A percentile compares a stretch with the other conserved stretches of the same genome.
These are phyloP conservation scores for Dactylellina haptotyla DNA, from an alignment of 2,329 filamentous ascomycete genomes.

Conservation along the genomic window DNA sequence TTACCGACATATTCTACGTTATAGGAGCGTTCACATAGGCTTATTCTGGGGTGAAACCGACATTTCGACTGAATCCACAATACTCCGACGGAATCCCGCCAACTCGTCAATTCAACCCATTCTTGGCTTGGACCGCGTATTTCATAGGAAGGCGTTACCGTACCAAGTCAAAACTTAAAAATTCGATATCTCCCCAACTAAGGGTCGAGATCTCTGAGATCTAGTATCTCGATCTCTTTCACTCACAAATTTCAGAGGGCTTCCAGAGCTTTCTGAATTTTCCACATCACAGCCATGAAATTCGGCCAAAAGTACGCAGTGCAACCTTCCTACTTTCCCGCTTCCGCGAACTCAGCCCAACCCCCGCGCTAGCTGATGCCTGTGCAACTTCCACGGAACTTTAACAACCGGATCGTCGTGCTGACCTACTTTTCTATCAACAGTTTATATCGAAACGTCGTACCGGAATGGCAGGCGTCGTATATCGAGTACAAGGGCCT, in stretches of 20 bases:
- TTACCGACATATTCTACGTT: neutral
- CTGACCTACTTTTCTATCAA: slow-evolving; percentile 14
- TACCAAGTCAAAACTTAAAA: slow-evolving; percentile 5
- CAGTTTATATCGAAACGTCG: slow-evolving; percentile 80
- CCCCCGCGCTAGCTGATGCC: too few relatives aligned
- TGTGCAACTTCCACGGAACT: too few relatives aligned
- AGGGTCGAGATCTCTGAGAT: neutral
- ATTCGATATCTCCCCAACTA: neutral
- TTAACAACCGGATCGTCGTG: neutral
- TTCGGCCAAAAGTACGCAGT: slow-evolving; percentile 70
- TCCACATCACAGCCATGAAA: slow-evolving; percentile 65
- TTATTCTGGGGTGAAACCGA: too few relatives aligned
- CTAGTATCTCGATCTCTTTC: neutral
- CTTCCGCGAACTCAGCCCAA: neutral
- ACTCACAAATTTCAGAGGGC: neutral
- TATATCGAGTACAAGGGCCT: slow-evolving; percentile 92
- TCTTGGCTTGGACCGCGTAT: neutral
- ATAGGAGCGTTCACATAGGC: neutral
- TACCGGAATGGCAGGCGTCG: slow-evolving; percentile 83
- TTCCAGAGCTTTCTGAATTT: neutral
- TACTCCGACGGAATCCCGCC: slow-evolving; percentile 13
- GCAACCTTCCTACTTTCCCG: slow-evolving; percentile 18
- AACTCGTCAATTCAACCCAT: slow-evolving; percentile 9
- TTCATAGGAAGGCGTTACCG: slow-evolving; percentile 17
- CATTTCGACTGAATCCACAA: neutral